Evolutionary conservation across 306 rosid species (phyloP).

Genomic region (Vigna reflexopilosa): DNA sequence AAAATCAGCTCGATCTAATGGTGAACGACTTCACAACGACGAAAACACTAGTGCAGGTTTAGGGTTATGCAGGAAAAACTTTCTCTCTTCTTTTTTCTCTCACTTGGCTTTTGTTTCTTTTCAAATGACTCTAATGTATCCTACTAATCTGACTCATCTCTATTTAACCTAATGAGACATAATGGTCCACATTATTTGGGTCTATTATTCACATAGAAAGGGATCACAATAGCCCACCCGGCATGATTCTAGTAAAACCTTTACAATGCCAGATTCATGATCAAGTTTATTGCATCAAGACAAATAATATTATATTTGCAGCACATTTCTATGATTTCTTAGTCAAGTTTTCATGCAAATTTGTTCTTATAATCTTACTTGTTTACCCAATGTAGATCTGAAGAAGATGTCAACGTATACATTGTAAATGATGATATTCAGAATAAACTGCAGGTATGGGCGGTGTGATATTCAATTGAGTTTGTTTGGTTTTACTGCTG

Average conservation of each 20-base stretch:
- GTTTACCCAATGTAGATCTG: slow-evolving; percentile 52
- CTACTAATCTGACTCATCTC: no score
- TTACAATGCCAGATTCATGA: slow-evolving; percentile 1
- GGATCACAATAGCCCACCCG: neutral
- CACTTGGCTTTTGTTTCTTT: no score
- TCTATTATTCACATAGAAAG: no score
- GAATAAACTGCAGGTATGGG: slow-evolving; percentile 92
- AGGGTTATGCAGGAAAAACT: no score
- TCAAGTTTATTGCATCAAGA: slow-evolving; percentile 7
- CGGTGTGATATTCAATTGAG: slow-evolving; percentile 27
- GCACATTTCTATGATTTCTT: neutral
- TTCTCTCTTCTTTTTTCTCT: no score
- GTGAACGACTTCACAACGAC: no score
- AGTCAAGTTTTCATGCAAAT: neutral
- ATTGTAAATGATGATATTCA: slow-evolving; percentile 80
- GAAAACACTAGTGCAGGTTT: no score
- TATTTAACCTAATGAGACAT: no score
- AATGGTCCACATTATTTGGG: no score
- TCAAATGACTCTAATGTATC: no score
- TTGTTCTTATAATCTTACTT: slow-evolving; percentile 16
- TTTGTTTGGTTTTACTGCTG: slow-evolving; percentile 30
- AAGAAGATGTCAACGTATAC: slow-evolving; percentile 87
- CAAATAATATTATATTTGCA: neutral
- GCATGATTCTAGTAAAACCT: neutral
- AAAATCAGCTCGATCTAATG: no score